Conservation (phyloP, 2,329 filamentous ascomycete genomes). For the Diaporthe helianthi region DNA sequence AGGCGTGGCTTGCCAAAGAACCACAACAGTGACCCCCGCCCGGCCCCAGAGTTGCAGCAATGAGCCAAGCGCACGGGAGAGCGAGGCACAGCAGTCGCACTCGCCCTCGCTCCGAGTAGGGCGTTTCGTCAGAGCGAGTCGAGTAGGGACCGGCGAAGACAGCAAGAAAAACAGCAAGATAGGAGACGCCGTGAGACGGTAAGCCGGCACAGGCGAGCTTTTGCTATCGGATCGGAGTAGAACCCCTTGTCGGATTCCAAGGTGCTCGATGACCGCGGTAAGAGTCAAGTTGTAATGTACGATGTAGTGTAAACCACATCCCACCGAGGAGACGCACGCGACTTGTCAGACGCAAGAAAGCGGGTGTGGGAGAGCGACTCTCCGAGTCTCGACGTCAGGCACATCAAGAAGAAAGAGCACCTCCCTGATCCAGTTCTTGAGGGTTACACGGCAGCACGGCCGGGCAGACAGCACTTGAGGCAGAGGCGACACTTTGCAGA, state of each 20-base stretch:
- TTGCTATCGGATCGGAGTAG: slow-evolving; percentile 1
- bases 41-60: background rate
- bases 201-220: slow-evolving; percentile 17
- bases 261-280: background rate
- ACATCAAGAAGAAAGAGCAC: background rate
- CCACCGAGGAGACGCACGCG: slow-evolving; percentile 17
- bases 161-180: background rate
- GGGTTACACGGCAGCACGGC: slow-evolving; percentile 27
- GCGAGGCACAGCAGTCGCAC: slow-evolving; percentile 5
- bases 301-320: no score
- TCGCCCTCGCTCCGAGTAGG: background rate
- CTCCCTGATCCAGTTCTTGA: background rate
- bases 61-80: background rate
- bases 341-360: slow-evolving; percentile 16
- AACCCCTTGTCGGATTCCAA: background rate
- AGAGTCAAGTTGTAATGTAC: slow-evolving; percentile 1
- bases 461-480: background rate
- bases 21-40: background rate
- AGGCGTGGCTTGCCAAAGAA: slow-evolving; percentile 13
- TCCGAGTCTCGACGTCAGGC: background rate
- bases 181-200: slow-evolving; percentile 22
- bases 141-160: background rate
- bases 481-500: no score
- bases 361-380: no score
- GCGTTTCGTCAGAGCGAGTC: background rate